These are phyloP conservation scores for Yarrowia sp. DNA, from an alignment of 805 yeast genomes.

Conservation along the genomic window DNA sequence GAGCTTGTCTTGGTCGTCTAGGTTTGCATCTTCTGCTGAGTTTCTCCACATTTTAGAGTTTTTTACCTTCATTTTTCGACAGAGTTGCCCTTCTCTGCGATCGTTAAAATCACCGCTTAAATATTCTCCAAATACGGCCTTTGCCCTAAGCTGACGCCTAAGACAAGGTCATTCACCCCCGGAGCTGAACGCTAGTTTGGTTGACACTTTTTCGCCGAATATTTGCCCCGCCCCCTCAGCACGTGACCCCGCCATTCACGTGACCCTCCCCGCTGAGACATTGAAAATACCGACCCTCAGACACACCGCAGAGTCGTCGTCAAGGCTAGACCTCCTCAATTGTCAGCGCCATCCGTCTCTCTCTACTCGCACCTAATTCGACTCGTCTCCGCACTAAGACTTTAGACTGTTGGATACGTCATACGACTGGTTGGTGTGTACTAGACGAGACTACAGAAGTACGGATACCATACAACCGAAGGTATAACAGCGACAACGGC, in stretches of 20 bases:
- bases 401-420: slow-evolving; percentile 21
- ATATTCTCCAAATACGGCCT: not conserved
- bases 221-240: not conserved
- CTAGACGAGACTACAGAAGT: too few species aligned
- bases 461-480: too few species aligned
- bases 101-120: slow-evolving; percentile 20
- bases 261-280: not conserved
- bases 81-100: slow-evolving; percentile 24
- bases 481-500: too few species aligned
- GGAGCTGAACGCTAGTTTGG: too few species aligned
- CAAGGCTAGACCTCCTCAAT: not conserved
- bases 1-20: not conserved
- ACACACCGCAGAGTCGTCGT: too few species aligned
- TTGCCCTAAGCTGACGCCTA: too few species aligned
- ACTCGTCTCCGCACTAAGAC: not conserved
- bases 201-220: not conserved
- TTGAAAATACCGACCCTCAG: not conserved
- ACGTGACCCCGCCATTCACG: not conserved
- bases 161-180: too few species aligned
- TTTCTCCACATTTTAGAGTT: slow-evolving; percentile 36
- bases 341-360: too few species aligned
- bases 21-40: slow-evolving; percentile 1
- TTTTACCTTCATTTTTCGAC: not conserved
- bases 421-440: slow-evolving; percentile 11
- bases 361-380: not conserved